A percentile compares a stretch with the other conserved stretches of the same genome.
phyloP scores from a whole-genome alignment of 495 filamentous ascomycete genomes.

The Penicillium canariense region DNA sequence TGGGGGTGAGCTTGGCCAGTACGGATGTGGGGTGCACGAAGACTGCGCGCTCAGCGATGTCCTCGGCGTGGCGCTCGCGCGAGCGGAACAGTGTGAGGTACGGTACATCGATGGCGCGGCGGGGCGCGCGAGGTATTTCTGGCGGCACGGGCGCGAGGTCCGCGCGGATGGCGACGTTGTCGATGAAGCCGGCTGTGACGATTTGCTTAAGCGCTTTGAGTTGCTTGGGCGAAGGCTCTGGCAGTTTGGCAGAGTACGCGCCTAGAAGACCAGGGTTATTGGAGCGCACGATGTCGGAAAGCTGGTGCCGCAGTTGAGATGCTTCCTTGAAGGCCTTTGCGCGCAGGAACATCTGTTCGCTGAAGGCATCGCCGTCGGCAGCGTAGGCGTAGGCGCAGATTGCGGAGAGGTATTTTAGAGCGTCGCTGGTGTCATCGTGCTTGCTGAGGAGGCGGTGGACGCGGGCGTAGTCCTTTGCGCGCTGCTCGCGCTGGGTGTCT shows the following conservation, averaged over 20 bases:
- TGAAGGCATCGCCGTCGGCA: constrained; percentile 66
- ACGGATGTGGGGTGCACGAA: constrained; percentile 84
- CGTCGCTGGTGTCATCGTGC: constrained; percentile 80
- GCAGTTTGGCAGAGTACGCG: constrained; percentile 58
- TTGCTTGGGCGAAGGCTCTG: constrained; percentile 68
- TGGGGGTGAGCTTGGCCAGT: constrained; percentile 65
- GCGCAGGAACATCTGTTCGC: constrained; percentile 76
- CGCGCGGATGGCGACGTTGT: constrained; percentile 91
- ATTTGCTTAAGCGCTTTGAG: constrained; percentile 85
- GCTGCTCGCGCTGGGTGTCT: constrained; percentile 62
- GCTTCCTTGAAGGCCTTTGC: constrained; percentile 85
- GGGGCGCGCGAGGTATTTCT: constrained; percentile 66
- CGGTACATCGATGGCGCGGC: constrained; percentile 80
- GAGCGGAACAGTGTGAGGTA: constrained; percentile 85
- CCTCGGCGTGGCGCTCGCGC: constrained; percentile 46
- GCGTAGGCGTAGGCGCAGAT: constrained; percentile 81
- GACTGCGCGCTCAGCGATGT: constrained; percentile 58
- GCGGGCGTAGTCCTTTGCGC: constrained; percentile 66
- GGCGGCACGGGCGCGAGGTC: constrained; percentile 76
- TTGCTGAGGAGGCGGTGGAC: constrained; percentile 76
- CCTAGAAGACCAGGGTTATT: constrained; percentile 68
- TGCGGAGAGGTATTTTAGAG: constrained; percentile 84
- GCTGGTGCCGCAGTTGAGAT: constrained; percentile 74
- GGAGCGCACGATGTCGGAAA: constrained; percentile 72
- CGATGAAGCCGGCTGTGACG: constrained; percentile 88